Evolutionary conservation across 2,329 filamentous ascomycete genomes (phyloP).

Genomic region (Calonectria pteridis): DNA sequence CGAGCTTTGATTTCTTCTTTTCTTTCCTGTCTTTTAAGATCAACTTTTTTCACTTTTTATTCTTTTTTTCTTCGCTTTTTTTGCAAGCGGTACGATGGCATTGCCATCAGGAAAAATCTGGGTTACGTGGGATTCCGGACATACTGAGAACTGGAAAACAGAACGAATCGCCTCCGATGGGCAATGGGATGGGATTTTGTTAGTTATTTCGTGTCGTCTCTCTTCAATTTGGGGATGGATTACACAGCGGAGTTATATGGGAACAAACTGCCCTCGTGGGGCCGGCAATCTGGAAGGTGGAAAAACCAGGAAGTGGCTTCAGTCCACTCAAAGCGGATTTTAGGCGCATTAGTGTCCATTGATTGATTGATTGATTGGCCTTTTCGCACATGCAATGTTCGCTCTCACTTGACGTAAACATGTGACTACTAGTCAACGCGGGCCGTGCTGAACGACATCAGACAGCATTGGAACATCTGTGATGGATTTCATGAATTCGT

Average conservation of each 20-base stretch:
- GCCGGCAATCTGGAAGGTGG: neutral
- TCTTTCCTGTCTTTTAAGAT: neutral
- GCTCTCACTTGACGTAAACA: neutral
- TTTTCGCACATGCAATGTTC: neutral
- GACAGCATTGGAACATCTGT: neutral
- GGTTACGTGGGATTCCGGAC: conserved; percentile 20
- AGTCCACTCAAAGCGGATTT: neutral
- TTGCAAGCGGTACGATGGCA: neutral
- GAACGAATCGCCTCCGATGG: conserved; percentile 20
- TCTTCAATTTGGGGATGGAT: conserved; percentile 1
- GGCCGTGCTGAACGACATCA: neutral
- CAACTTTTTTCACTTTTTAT: neutral
- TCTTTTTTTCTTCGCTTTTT: neutral
- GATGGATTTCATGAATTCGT: conserved; percentile 20
- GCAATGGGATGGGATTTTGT: conserved; percentile 3
- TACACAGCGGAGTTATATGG: conserved; percentile 7
- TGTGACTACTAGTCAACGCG: neutral
- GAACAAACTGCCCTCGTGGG: neutral
- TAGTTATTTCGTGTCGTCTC: neutral
- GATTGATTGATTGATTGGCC: neutral
- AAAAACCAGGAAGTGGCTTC: neutral
- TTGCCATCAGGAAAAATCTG: neutral
- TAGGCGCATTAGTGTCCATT: neutral
- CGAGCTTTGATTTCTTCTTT: neutral
- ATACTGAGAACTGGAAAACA: conserved; percentile 15